Evolutionary conservation across 768 basidiomycete genomes (phyloP).

Genomic region (Lentinula lateritia): DNA sequence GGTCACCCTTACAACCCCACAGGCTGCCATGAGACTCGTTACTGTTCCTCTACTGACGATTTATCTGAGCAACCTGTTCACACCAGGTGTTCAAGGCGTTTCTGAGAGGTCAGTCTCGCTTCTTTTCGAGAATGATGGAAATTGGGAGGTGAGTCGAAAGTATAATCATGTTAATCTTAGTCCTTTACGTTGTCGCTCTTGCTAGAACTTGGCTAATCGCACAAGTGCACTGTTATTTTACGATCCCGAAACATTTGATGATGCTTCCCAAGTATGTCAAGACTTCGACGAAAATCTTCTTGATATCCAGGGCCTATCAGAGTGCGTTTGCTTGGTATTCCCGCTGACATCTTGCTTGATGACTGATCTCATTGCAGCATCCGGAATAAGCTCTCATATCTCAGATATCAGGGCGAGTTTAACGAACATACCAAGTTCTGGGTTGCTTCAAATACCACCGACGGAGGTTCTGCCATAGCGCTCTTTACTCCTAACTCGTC

Average conservation of each 20-base stretch:
- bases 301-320: neutral
- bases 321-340: neutral
- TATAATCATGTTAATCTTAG: neutral
- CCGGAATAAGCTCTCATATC: neutral
- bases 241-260: constrained; percentile 6
- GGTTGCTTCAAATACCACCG: constrained; percentile 3
- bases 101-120: constrained; percentile 7
- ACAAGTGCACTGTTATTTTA: constrained; percentile 14
- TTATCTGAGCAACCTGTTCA: neutral
- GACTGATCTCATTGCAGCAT: neutral
- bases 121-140: constrained; percentile 14
- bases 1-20: neutral
- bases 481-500: neutral
- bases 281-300: constrained; percentile 10
- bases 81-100: neutral
- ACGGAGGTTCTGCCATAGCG: neutral
- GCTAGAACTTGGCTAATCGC: constrained; percentile 9
- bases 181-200: too few relatives aligned
- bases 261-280: constrained; percentile 10
- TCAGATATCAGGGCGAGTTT: neutral
- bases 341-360: neutral
- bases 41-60: neutral
- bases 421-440: neutral
- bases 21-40: neutral
- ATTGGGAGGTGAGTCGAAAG: constrained; percentile 10